Evolutionary conservation across 176 grass and related monocot genomes (phyloP).

Genomic region (Zizania latifolia): DNA sequence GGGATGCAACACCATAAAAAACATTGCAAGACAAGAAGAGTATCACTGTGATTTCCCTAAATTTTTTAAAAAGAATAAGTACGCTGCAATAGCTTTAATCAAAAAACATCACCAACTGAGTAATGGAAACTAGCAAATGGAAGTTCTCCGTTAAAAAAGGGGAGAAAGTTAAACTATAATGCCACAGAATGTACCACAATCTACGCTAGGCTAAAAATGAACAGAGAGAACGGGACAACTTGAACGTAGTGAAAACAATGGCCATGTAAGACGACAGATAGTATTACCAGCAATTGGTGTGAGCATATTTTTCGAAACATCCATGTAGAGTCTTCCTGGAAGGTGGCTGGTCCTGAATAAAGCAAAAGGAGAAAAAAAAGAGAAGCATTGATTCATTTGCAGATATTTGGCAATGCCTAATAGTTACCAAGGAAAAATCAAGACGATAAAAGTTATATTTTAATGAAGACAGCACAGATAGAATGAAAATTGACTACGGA

Average conservation of each 20-base stretch:
- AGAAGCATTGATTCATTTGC: neutral
- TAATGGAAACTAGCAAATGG: neutral
- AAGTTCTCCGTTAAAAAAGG: neutral
- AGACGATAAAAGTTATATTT: neutral
- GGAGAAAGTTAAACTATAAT: neutral
- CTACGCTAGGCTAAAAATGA: neutral
- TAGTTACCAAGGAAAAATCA: neutral
- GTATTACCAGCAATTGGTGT: constrained; percentile 50
- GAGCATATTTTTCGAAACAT: constrained; percentile 39
- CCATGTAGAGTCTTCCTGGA: constrained; percentile 14
- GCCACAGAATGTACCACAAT: neutral
- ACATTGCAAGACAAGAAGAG: too few species aligned
- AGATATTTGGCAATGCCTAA: neutral
- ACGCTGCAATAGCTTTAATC: neutral
- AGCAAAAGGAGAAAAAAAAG: constrained; percentile 11
- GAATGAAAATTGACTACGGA: neutral
- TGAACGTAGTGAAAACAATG: neutral
- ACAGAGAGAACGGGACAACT: neutral
- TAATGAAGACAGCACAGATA: neutral
- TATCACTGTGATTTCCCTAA: too few species aligned
- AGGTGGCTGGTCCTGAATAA: constrained; percentile 44
- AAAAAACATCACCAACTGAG: neutral
- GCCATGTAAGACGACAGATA: neutral
- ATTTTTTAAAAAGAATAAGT: too few species aligned
- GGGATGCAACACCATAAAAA: neutral